Percentiles rank a stretch among this genome's conserved stretches.
phyloP scores from a whole-genome alignment of 768 basidiomycete genomes.

The Mycena alexandri region DNA sequence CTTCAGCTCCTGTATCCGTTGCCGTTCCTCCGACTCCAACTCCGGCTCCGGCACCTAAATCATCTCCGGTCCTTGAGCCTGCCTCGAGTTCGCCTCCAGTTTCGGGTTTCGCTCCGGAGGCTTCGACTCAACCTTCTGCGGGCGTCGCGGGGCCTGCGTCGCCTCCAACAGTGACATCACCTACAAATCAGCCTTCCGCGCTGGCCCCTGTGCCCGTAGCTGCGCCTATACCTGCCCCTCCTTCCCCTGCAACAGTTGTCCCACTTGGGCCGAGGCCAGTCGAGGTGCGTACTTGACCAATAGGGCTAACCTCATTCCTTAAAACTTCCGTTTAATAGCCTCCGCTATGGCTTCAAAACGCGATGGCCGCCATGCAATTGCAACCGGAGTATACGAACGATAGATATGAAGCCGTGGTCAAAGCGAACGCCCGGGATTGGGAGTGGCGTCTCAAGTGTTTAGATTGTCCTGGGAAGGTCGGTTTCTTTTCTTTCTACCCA shows the following conservation, averaged over 20 bases:
- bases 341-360: conserved; percentile 78
- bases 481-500: conserved; percentile 34
- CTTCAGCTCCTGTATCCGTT: conserved; percentile 10
- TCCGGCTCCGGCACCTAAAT: background rate
- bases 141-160: background rate
- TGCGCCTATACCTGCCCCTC: background rate
- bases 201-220: conserved; percentile 35
- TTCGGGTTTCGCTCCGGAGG: background rate
- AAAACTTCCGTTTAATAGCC: conserved; percentile 49
- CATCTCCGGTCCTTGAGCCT: conserved; percentile 39
- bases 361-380: conserved; percentile 75
- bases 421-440: conserved; percentile 64
- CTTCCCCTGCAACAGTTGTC: too few relatives aligned
- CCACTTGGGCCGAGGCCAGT: conserved; percentile 44
- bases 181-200: conserved; percentile 19
- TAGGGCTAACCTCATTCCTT: background rate
- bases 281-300: conserved; percentile 31
- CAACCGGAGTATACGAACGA: conserved; percentile 78
- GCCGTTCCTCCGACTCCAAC: too few relatives aligned
- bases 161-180: background rate
- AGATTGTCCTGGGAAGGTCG: conserved; percentile 94
- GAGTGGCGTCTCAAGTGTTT: conserved; percentile 95
- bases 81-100: conserved; percentile 30
- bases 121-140: background rate
- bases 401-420: conserved; percentile 82